phyloP scores from a whole-genome alignment of 192 early-diverging fungal genomes.

The Mortierella antarctica region DNA sequence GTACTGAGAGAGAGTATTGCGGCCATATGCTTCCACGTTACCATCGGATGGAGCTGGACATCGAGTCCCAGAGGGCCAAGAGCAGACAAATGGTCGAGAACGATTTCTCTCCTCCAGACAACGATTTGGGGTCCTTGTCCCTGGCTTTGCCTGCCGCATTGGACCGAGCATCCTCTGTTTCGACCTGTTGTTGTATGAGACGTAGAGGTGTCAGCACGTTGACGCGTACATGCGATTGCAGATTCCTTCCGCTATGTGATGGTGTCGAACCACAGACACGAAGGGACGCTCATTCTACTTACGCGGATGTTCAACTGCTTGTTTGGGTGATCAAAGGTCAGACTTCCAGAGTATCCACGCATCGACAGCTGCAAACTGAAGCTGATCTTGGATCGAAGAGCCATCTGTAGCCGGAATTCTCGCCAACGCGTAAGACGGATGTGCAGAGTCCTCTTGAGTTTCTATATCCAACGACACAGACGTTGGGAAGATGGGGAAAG shows the following conservation, averaged over 20 bases:
- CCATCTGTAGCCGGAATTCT: slow-evolving; percentile 79
- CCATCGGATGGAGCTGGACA: slow-evolving; percentile 92
- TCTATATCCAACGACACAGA: slow-evolving; percentile 16
- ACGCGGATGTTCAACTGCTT: slow-evolving; percentile 74
- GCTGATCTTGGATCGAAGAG: slow-evolving; percentile 74
- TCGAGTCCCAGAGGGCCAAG: slow-evolving; percentile 92
- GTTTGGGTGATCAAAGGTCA: slow-evolving; percentile 79
- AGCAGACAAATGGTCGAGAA: slow-evolving; percentile 95
- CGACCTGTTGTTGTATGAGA: slow-evolving; percentile 6
- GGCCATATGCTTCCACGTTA: slow-evolving; percentile 9
- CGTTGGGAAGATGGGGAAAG: not conserved
- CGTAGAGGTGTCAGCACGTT: not conserved
- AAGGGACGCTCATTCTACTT: slow-evolving; percentile 3
- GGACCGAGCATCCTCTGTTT: slow-evolving; percentile 55
- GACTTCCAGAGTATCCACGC: slow-evolving; percentile 85
- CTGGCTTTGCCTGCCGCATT: slow-evolving; percentile 52
- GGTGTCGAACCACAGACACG: not conserved
- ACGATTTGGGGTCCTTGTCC: slow-evolving; percentile 88
- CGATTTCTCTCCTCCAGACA: slow-evolving; percentile 98
- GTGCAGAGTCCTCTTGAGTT: slow-evolving; percentile 66
- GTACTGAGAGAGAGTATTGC: not conserved
- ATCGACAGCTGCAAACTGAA: slow-evolving; percentile 80
- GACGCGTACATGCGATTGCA: not conserved
- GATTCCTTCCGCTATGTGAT: not conserved
- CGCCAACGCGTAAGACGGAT: slow-evolving; percentile 72